Evolutionary conservation across 805 yeast genomes (phyloP), one percentile per base, ranked within the genome.

Genomic region (Saccharomycopsis oosterbeekiorum): DNA sequence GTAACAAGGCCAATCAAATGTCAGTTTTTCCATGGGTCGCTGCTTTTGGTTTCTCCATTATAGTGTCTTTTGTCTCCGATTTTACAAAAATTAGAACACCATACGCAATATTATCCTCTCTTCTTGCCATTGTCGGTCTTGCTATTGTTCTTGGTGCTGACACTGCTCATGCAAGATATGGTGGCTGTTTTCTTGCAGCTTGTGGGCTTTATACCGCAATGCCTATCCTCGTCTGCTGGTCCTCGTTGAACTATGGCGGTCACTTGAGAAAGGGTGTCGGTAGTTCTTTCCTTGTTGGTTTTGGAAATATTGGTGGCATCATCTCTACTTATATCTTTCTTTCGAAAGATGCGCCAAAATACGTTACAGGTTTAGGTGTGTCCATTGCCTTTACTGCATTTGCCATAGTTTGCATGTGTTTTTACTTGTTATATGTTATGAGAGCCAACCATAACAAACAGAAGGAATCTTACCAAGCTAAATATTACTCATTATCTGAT

Each of bases 1-100:
- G 89, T 2, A 85, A 84, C 67, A 76, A 81, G 60, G 93, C 96
- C 6, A 90, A 90, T 71, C 81, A 86, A 60, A 85, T 85, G 73
- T 86, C 96, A 0, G 88, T 90, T 57, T 91, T 89, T 66, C 96
- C 96, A 24, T 90, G 96, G 92, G 76, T 88, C 51, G 74, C 79
- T 29, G 88, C 96, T 0, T 86, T 89, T 68, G 90, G 86, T 4
- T 74, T 80, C 40, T 80, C 85, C 53, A 84, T 85, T 73, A 67
- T 81, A 4, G 65, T 80, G n/a, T 93, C 96, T 0, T 74, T 77
- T 62, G 64, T 78, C 61, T 85, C 94, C 0, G 96, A 89, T 70
- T 71, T 68, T 55, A 60, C 74, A 29, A 75, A 79, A 63, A 68
- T 70, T 56, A 77, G 90, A 73, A 69, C 74, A 53, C 79, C 79